Evolutionary conservation across 2,329 filamentous ascomycete species (phyloP), one percentile per base, ranked within the genome.

Genomic region (Aspergillus japonicus): DNA sequence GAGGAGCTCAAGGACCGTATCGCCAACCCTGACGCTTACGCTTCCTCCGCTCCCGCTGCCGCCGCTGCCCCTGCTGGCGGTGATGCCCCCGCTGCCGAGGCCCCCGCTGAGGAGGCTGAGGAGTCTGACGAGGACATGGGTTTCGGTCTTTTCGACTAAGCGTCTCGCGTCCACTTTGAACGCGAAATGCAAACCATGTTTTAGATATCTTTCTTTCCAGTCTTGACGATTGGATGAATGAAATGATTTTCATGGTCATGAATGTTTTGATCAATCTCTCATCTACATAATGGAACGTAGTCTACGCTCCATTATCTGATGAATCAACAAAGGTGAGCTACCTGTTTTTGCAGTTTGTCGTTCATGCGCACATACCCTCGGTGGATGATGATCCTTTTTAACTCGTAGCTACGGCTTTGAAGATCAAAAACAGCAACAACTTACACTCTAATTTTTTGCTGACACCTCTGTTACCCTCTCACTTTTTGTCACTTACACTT

Each of bases 1-100:
- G 88, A 96, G 75, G 86, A 96, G 83, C 90, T 99, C 84, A 99
- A 99, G 90, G 95, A 99, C 84, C 92, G 95, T 80, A 97, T 99
- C 75, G 92, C 92, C 83, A 98, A 99, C 88, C 96, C 96, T 71
- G 95, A 99, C 58, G 92, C 92, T 58, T 99, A 98, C 80, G 95
- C 94, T 67, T 79, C 91, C 52, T 84, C 93, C 68, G 92, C 89
- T 68, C 92, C 94, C 60, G 86, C 78, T 66, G 89, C 88, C 59
- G 82, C 86, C 58, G 80, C 81, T 56, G 76, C 80, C 51, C 78
- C 80, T 62, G 81, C 80, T 64, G 79, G 78, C 57, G 83, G 81
- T 64, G 82, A 78, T 57, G 81, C 78, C 54, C 81, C 80, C 56
- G 78, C 80, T 60, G 81, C 81, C 59, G 78, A 80, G 56, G 81